Conservation (phyloP, 2,329 filamentous ascomycete genomes). For the Knufia fluminis region DNA sequence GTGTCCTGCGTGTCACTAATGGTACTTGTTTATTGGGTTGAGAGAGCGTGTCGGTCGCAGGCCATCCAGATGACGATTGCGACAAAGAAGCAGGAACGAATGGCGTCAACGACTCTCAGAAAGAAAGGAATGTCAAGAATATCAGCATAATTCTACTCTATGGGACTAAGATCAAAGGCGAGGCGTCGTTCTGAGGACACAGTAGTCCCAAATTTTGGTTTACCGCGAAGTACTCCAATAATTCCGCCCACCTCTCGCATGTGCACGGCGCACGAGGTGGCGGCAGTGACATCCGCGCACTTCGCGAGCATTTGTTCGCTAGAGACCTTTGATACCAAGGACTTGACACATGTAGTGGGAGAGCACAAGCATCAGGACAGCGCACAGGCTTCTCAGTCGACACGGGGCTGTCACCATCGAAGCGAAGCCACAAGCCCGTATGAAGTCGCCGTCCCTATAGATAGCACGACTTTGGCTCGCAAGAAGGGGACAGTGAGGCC, state of each 20-base stretch:
- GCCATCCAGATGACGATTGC: constrained; percentile 8
- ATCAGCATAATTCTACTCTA: not conserved
- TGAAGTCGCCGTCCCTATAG: too few relatives aligned
- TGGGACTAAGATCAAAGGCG: not conserved
- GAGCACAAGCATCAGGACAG: too few relatives aligned
- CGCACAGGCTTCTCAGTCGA: too few relatives aligned
- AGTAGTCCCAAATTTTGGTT: constrained; percentile 5
- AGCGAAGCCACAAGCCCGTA: too few relatives aligned
- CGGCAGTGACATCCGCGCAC: not conserved
- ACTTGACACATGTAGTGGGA: too few relatives aligned
- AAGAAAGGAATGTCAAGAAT: constrained; percentile 3
- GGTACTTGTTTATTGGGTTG: not conserved
- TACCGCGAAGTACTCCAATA: constrained; percentile 4
- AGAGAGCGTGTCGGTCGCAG: constrained; percentile 1
- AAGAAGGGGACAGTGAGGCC: too few relatives aligned
- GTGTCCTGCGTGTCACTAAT: too few relatives aligned
- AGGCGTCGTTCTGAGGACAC: constrained; percentile 8
- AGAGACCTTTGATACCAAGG: too few relatives aligned
- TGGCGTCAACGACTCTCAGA: not conserved
- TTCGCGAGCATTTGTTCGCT: not conserved
- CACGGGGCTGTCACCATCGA: too few relatives aligned
- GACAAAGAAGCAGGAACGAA: constrained; percentile 1
- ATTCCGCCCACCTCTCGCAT: not conserved
- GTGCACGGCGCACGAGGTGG: not conserved
- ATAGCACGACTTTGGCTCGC: too few relatives aligned